Evolutionary conservation across 2,329 filamentous ascomycete species (phyloP).

Genomic region (Coniochaeta prunicola): DNA sequence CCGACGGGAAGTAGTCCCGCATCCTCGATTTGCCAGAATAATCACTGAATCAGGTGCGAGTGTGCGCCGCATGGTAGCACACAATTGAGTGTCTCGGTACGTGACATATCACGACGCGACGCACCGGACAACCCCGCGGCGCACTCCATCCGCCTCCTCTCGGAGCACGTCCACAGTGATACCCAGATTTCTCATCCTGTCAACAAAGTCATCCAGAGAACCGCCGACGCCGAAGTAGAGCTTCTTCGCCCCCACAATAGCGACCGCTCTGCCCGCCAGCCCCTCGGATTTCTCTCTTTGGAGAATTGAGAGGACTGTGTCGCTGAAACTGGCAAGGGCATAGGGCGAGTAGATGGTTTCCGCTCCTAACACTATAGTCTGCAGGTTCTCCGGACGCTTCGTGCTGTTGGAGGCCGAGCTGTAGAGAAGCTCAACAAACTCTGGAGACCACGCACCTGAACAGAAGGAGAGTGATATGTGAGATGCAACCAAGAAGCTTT

Average conservation of each 20-base stretch:
- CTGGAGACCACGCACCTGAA: constrained; percentile 66
- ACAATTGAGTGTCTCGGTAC: not conserved
- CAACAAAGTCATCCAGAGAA: constrained; percentile 68
- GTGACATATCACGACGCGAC: constrained; percentile 17
- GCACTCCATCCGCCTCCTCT: constrained; percentile 54
- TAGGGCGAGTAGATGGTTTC: constrained; percentile 81
- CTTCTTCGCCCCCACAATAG: constrained; percentile 68
- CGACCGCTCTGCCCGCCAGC: constrained; percentile 40
- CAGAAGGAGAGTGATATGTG: constrained; percentile 57
- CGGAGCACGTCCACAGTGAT: constrained; percentile 41
- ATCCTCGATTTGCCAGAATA: not conserved
- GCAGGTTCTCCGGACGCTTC: constrained; percentile 9
- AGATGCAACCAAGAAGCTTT: constrained; percentile 37
- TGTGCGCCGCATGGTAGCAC: not conserved
- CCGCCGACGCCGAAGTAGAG: constrained; percentile 82
- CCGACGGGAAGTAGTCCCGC: not conserved
- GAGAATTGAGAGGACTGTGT: constrained; percentile 56
- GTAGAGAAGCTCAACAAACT: constrained; percentile 55
- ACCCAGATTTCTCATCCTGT: constrained; percentile 40
- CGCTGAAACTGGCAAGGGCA: constrained; percentile 60
- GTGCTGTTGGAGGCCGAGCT: constrained; percentile 10
- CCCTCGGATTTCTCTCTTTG: constrained; percentile 31
- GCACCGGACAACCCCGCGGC: constrained; percentile 52
- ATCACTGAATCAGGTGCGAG: not conserved
- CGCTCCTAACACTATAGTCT: constrained; percentile 58